These are phyloP conservation scores for Fusarium solani-melongenae DNA, from an alignment of 2,329 filamentous ascomycete species.

Conservation along the genomic window DNA sequence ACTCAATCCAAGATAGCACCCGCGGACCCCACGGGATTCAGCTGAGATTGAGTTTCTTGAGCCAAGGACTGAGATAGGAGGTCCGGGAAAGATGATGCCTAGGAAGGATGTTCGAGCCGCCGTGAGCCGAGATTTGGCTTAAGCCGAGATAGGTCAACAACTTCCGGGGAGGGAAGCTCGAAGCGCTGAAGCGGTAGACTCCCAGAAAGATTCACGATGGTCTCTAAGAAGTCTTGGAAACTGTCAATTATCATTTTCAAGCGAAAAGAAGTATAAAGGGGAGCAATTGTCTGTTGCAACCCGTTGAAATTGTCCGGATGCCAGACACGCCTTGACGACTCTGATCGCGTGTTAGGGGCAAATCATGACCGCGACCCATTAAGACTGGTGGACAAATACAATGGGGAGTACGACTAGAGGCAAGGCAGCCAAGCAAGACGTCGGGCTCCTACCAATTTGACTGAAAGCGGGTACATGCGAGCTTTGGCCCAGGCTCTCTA, in stretches of 20 bases:
- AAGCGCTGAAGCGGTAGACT: not conserved
- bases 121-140: not conserved
- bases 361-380: not conserved
- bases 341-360: not conserved
- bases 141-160: not conserved
- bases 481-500: not conserved
- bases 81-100: not conserved
- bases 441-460: not conserved
- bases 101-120: not conserved
- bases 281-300: rapidly evolving
- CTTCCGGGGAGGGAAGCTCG: not conserved
- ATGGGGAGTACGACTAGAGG: not conserved
- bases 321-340: not conserved
- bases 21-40: not conserved
- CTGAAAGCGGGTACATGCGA: not conserved
- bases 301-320: not conserved
- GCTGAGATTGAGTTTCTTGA: not conserved
- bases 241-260: not conserved
- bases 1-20: not conserved
- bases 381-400: not conserved
- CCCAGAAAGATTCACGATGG: not conserved
- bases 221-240: not conserved
- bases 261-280: not conserved
- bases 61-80: not conserved
- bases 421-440: not conserved